Base-by-base conservation (phyloP, 768 basidiomycete genomes). In the Mycena alexandri region DNA sequence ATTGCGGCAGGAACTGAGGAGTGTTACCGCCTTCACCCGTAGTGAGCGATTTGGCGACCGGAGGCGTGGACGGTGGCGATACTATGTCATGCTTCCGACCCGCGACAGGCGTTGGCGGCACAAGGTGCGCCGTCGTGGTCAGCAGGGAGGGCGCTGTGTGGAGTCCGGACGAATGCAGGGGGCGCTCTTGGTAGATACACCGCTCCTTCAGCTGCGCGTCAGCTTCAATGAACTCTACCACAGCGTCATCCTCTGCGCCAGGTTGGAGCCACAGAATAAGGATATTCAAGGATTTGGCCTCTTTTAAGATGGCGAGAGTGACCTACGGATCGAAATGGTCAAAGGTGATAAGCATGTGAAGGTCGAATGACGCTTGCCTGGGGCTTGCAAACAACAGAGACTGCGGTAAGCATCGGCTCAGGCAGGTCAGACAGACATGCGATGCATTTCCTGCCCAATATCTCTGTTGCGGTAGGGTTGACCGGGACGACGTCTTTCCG, bases 261-360 rank as follows among this genome's bases (percentile, higher is more conserved):
- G 90, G 90, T 72, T 91, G 90, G 42, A 90, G 82, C 90, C 90
- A 91, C 50, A 90, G 79, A 1, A 84, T 82, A 0, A 84, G 85
- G n/a, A 89, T 73, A 17, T 71, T 74, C 36, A 81, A 81, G 34
- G 75, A 76, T 75, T 84, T 84, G 5, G 84, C 85, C 46, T 84
- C 80, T 71, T 86, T 78, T 67, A 89, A 72, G 55, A 88, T 38
- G 33, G 77, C 78, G 43, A 87, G 79, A 4, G 87, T 89, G 50
- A 86, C 73, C 86, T 88, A 66, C 8, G 54, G 16, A 36, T 56
- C n/a, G 13, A 54, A 38, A 14, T 0, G 52, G 17, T 61, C 12
- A 34, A 53, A 29, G 9, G 34, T 29, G 33, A 29, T 33, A 5
- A 42, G 17, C 33, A 41, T 34, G 47, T 1, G 41, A 46, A 57